Evolutionary conservation across 352 stramenopile species (phyloP).

Genomic region (Pythium myriotylum): DNA sequence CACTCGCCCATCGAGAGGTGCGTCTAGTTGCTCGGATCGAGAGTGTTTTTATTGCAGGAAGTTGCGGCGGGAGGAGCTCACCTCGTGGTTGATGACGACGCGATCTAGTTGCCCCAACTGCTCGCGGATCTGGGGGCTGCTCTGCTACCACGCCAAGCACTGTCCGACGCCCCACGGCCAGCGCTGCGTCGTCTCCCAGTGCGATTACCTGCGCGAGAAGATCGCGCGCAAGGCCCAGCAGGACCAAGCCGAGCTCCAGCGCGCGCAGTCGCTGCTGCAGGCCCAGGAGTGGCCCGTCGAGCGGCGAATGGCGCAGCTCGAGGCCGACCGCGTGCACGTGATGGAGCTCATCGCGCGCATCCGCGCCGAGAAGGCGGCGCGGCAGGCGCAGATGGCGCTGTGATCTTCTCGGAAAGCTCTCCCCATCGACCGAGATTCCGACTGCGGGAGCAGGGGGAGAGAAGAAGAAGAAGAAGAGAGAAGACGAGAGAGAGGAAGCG

Average conservation of each 20-base stretch:
- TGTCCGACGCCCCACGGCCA: constrained; percentile 52
- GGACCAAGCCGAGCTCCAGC: constrained; percentile 59
- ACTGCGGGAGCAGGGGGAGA: constrained; percentile 2
- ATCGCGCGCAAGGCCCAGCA: constrained; percentile 75
- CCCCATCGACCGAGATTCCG: neutral
- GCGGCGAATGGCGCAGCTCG: constrained; percentile 78
- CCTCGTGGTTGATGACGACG: too few species aligned
- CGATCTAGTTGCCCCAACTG: constrained; percentile 80
- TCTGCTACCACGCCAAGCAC: constrained; percentile 87
- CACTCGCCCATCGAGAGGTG: constrained; percentile 81
- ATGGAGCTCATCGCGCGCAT: constrained; percentile 80
- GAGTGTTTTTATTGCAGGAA: too few species aligned
- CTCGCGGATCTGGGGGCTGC: constrained; percentile 83
- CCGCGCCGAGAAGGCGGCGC: constrained; percentile 55
- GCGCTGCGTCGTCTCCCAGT: constrained; percentile 82
- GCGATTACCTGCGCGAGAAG: constrained; percentile 86
- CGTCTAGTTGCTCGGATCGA: neutral
- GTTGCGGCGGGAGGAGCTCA: too few species aligned
- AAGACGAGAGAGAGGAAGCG: neutral
- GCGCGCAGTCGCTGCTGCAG: constrained; percentile 51
- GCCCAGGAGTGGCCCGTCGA: constrained; percentile 76
- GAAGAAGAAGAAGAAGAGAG: neutral
- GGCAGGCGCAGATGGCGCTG: constrained; percentile 28
- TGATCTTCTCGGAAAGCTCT: neutral
- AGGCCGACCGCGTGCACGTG: constrained; percentile 73